Evolutionary conservation across 306 rosid genomes (phyloP).

Genomic region (Mimosa bimucronata): DNA sequence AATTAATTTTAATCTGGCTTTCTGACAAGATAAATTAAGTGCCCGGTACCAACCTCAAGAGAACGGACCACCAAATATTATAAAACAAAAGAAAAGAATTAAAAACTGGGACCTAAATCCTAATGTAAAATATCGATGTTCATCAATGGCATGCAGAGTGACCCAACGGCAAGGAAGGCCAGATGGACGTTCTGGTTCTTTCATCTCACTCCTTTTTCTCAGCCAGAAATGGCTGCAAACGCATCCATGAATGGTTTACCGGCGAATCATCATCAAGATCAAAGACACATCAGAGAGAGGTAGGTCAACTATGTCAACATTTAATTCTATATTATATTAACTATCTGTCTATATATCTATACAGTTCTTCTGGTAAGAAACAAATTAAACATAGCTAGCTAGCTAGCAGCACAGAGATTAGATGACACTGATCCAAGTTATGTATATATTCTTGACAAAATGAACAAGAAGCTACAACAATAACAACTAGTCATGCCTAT

Average conservation of each 20-base stretch:
- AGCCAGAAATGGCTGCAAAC: background rate
- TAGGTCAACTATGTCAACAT: conserved; percentile 34
- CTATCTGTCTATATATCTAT: conserved; percentile 38
- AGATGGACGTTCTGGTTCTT: background rate
- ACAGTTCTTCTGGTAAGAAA: conserved; percentile 33
- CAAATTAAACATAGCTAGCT: background rate
- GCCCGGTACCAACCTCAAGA: conserved; percentile 22
- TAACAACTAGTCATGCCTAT: conserved; percentile 1
- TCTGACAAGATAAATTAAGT: conserved; percentile 28
- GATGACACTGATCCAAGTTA: conserved; percentile 28
- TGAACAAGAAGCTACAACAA: conserved; percentile 43
- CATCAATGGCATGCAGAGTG: conserved; percentile 13
- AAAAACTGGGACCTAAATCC: conserved; percentile 1
- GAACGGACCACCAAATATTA: conserved; percentile 12
- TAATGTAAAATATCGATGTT: background rate
- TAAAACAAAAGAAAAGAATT: background rate
- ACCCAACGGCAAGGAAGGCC: background rate
- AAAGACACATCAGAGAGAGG: background rate
- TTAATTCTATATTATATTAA: conserved; percentile 43
- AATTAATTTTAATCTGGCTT: conserved; percentile 1
- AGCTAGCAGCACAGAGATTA: conserved; percentile 26
- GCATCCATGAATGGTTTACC: background rate
- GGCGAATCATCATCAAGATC: background rate
- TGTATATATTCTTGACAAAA: conserved; percentile 12
- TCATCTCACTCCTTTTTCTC: background rate